Conservation (phyloP, 2,329 filamentous ascomycete species). For the Talaromyces sp. region DNA sequence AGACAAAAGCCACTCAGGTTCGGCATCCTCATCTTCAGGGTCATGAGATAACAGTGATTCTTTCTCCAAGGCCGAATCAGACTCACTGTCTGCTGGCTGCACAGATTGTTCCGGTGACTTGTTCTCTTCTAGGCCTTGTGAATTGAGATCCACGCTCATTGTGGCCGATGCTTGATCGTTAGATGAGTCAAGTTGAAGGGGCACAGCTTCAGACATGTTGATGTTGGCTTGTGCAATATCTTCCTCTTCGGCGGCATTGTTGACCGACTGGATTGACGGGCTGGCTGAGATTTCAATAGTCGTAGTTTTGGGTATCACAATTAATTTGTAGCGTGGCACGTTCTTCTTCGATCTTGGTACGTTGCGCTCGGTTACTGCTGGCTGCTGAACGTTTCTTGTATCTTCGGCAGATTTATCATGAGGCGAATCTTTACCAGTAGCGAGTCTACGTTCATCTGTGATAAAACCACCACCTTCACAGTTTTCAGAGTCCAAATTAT, state of each 20-base stretch:
- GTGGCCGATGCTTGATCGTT: conserved; percentile 24
- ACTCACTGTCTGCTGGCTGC: conserved; percentile 23
- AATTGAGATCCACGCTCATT: conserved; percentile 27
- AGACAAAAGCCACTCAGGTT: conserved; percentile 60
- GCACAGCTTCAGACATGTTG: conserved; percentile 17
- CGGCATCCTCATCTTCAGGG: conserved; percentile 63
- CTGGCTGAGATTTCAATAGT: neutral
- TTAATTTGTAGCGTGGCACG: conserved; percentile 11
- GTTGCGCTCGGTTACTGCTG: neutral
- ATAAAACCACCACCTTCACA: neutral
- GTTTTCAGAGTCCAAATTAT: conserved; percentile 10
- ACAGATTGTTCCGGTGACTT: conserved; percentile 18
- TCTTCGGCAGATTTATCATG: neutral
- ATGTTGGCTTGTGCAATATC: neutral
- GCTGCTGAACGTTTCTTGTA: neutral
- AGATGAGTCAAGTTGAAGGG: conserved; percentile 28
- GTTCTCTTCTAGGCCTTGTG: conserved; percentile 20
- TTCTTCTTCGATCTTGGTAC: neutral
- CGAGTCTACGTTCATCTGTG: neutral
- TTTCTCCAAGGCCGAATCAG: conserved; percentile 40
- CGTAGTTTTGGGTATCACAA: conserved; percentile 4
- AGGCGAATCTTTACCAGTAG: neutral
- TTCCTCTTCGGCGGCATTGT: neutral
- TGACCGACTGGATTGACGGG: neutral
- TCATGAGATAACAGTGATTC: conserved; percentile 59